phyloP scores from a whole-genome alignment of 306 rosid genomes.

The Biancaea sappan region DNA sequence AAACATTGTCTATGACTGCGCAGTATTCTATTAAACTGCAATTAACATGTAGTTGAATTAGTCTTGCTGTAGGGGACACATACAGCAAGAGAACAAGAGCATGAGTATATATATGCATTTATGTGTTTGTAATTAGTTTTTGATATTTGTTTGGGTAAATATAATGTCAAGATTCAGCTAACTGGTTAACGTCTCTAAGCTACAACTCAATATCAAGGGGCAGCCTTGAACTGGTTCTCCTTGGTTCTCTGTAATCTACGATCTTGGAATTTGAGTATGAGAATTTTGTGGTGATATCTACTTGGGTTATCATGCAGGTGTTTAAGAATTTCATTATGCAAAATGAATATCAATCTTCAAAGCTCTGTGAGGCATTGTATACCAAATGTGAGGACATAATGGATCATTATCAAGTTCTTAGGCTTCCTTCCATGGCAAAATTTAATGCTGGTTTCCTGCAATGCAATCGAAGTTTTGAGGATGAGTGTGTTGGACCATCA shows the following conservation, averaged over 20 bases:
- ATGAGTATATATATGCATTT: not conserved
- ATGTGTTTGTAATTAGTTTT: not conserved
- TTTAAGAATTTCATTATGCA: constrained; percentile 60
- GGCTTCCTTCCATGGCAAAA: constrained; percentile 96
- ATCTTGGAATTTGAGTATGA: constrained; percentile 15
- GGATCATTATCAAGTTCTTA: constrained; percentile 93
- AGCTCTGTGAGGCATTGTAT: constrained; percentile 82
- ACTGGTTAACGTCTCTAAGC: not conserved
- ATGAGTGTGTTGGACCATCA: constrained; percentile 84
- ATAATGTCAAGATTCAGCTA: not conserved
- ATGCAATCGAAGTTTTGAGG: constrained; percentile 82
- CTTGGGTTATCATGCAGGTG: constrained; percentile 47
- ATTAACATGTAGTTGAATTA: not conserved
- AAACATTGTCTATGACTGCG: not conserved
- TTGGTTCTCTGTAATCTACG: not conserved
- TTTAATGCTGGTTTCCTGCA: constrained; percentile 88
- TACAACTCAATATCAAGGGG: not conserved
- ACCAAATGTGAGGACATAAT: constrained; percentile 84
- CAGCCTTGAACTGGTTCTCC: constrained; percentile 5
- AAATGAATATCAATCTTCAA: constrained; percentile 82
- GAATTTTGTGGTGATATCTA: constrained; percentile 18
- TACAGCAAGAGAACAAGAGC: constrained; percentile 9
- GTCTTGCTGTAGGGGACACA: not conserved
- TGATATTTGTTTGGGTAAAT: not conserved
- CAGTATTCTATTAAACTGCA: not conserved